Base-by-base conservation (phyloP, 1,284 basidiomycete genomes). In the Peniophora sp. region DNA sequence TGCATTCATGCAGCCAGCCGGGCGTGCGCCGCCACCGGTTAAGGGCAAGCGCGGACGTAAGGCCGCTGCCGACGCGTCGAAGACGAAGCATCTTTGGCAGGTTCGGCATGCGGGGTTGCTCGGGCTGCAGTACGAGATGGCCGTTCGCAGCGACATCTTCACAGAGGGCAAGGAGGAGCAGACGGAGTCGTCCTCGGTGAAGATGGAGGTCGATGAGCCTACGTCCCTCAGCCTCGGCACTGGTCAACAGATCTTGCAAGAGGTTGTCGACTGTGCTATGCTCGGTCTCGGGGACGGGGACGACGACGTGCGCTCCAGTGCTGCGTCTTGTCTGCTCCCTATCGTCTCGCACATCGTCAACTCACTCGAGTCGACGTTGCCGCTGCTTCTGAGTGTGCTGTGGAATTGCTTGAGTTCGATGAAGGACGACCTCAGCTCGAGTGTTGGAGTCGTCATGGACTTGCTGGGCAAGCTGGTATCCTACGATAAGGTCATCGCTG, bases 381-480 rank as follows among this genome's bases (percentile, higher is more conserved):
- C 79, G 50, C 72, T 75, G 8, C 81, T 97, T 23, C 73, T 99
- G 46, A 76, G 87, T 14, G 90, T 96, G 5, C 71, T 99, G 2
- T 99, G 96, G 94, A 79, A 79, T 55, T 97, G 95, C 61, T 72
- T 99, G 19, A 81, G 82, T 41, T 89, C 93, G 56, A 93, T 96
- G 78, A 95, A 94, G 62, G 97, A 99, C 65, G 97, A 99, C 62
- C 71, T 99, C 2, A 94, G 94, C 53, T 98, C 94, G 54, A 97
- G 94, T 60, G 93, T 97, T 22, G 95, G 93, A 19, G 88, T 90
- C 17, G 93, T 99, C 24, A 99, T 99, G 97, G 94, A 98, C 64
- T 75, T 99, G 1, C 72, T 98, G 17, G 88, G 92, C 91, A 85
- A 86, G 60, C 73, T 96, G n/a, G 87, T 94, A 16, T 77, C 81